Evolutionary conservation across 2,329 filamentous ascomycete species (phyloP).

Genomic region (Arthrobotrys sinensis): DNA sequence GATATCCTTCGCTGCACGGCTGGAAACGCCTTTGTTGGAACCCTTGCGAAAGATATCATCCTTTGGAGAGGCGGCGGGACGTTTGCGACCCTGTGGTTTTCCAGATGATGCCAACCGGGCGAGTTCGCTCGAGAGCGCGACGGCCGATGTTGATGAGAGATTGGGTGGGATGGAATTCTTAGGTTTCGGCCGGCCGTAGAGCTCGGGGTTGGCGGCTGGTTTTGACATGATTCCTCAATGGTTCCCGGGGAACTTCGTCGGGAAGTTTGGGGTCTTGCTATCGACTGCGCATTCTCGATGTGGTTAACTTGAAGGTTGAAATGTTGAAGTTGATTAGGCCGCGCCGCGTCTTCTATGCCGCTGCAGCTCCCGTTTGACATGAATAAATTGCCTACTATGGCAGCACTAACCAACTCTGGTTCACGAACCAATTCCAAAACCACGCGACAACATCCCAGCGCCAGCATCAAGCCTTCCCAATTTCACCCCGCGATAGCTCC

Average conservation of each 20-base stretch:
- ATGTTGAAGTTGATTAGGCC: not conserved
- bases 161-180: constrained; percentile 77
- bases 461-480: not conserved
- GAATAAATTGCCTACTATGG: not conserved
- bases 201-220: constrained; percentile 69
- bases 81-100: constrained; percentile 51
- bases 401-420: not conserved
- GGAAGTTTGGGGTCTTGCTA: constrained; percentile 14
- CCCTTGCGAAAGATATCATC: constrained; percentile 67
- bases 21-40: constrained; percentile 76
- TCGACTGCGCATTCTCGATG: constrained; percentile 31
- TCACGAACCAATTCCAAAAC: constrained; percentile 19
- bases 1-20: constrained; percentile 75
- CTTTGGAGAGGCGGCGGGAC: constrained; percentile 42
- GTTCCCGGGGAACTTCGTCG: constrained; percentile 27
- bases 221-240: constrained; percentile 71
- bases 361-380: not conserved
- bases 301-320: not conserved
- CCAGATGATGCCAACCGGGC: constrained; percentile 68
- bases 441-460: constrained; percentile 40
- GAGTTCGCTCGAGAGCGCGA: constrained; percentile 91
- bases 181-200: constrained; percentile 82
- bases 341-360: constrained; percentile 30
- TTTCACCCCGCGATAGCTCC: not conserved
- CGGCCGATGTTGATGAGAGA: constrained; percentile 76